phyloP scores from a whole-genome alignment of 805 yeast genomes.

The Starmerella khaoyaiensis region DNA sequence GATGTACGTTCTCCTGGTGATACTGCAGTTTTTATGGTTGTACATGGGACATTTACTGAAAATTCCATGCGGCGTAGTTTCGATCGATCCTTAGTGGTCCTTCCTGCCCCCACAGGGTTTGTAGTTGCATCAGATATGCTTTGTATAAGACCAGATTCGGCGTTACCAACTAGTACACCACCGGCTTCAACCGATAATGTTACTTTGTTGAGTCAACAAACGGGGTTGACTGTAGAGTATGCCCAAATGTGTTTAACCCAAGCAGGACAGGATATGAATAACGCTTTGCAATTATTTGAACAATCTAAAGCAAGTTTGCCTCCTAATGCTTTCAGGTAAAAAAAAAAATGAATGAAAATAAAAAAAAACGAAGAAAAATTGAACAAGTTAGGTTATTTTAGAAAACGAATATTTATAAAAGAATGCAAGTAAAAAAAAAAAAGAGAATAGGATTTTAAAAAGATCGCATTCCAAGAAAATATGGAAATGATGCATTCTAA shows the following conservation, averaged over 20 bases:
- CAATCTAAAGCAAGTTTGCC: constrained; percentile 51
- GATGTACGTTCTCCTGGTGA: constrained; percentile 47
- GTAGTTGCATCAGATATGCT: constrained; percentile 81
- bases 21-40: constrained; percentile 59
- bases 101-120: constrained; percentile 57
- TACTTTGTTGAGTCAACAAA: constrained; percentile 55
- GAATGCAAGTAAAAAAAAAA: background rate
- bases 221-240: constrained; percentile 65
- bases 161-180: constrained; percentile 4
- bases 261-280: constrained; percentile 67
- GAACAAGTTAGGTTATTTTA: background rate
- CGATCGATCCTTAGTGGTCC: constrained; percentile 70
- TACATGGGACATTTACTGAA: constrained; percentile 83
- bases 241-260: constrained; percentile 76
- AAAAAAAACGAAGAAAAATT: background rate
- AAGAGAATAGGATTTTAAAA: no score
- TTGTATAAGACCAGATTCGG: constrained; percentile 43
- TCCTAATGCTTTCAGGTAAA: constrained; percentile 36
- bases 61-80: constrained; percentile 43
- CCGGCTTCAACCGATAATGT: background rate
- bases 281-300: constrained; percentile 57
- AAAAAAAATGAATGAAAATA: background rate
- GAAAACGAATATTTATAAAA: background rate
- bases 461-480: no score
- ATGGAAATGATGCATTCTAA: background rate